A percentile compares a stretch with the other conserved stretches of the same genome.
Conservation (phyloP, 306 rosid genomes). For the Gillenia trifoliata region DNA sequence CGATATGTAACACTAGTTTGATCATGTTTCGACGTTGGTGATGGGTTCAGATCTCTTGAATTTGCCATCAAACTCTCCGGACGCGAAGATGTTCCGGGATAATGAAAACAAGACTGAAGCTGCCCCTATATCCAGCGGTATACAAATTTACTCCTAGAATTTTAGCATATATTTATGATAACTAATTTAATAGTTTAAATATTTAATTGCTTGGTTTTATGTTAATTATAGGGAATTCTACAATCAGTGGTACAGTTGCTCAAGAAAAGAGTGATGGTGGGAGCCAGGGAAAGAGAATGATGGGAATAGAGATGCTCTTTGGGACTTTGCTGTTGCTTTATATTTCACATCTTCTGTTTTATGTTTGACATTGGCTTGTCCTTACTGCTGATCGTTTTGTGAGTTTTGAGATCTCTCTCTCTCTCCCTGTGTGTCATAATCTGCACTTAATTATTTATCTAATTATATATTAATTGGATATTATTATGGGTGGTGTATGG, state of each 20-base stretch:
- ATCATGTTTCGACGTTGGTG: neutral
- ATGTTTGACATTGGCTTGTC: conserved; percentile 23
- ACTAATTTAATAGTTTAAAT: neutral
- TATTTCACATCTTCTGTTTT: conserved; percentile 19
- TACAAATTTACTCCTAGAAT: neutral
- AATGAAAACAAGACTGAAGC: conserved; percentile 2
- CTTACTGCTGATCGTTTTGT: neutral
- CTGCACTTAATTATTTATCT: neutral
- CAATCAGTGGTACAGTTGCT: conserved; percentile 24
- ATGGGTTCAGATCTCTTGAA: conserved; percentile 57
- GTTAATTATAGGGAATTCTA: conserved; percentile 17
- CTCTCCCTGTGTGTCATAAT: neutral
- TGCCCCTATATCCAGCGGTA: conserved; percentile 33
- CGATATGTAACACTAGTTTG: neutral
- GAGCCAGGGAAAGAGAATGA: conserved; percentile 30
- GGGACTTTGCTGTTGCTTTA: conserved; percentile 40
- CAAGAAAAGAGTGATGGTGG: conserved; percentile 36
- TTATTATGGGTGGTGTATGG: neutral
- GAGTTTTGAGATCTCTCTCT: neutral
- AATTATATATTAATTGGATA: neutral
- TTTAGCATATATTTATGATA: neutral
- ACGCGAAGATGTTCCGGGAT: conserved; percentile 56
- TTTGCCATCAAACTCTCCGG: conserved; percentile 52
- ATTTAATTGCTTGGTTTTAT: conserved; percentile 1
- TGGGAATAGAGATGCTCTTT: conserved; percentile 24